Percentiles rank a stretch among this genome's conserved stretches.
Conservation (phyloP, 2,329 filamentous ascomycete species). For the Penicillium oxalicum region DNA sequence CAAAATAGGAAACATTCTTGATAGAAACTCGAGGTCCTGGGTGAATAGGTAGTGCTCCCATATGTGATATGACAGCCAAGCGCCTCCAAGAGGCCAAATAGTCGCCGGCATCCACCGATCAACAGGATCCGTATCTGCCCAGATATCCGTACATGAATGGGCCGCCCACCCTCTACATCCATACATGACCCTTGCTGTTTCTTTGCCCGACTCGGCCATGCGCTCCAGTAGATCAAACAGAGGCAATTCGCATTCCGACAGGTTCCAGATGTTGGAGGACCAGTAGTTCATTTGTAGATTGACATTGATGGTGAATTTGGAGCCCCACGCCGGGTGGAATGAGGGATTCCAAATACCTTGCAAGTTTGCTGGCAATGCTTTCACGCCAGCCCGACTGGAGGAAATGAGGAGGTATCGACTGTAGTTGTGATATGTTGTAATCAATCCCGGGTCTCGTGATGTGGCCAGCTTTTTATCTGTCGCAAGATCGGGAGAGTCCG, state of each 20-base stretch:
- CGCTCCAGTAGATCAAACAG: constrained; percentile 40
- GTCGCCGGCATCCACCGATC: constrained; percentile 39
- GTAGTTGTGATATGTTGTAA: constrained; percentile 50
- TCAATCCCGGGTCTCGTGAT: constrained; percentile 47
- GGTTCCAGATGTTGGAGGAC: constrained; percentile 48
- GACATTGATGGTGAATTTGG: constrained; percentile 55
- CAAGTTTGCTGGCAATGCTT: constrained; percentile 50
- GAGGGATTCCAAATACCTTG: constrained; percentile 53
- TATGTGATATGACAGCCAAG: constrained; percentile 58
- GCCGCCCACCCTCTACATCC: constrained; percentile 51
- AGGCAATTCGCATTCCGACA: constrained; percentile 39
- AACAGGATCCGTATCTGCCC: constrained; percentile 51
- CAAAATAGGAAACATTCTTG: constrained; percentile 20
- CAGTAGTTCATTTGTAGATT: constrained; percentile 61
- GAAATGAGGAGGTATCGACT: constrained; percentile 51
- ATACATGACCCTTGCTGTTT: constrained; percentile 51
- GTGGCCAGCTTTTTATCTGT: constrained; percentile 27
- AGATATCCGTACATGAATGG: constrained; percentile 55
- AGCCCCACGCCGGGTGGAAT: constrained; percentile 46
- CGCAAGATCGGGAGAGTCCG: constrained; percentile 19
- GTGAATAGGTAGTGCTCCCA: constrained; percentile 54
- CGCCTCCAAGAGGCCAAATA: constrained; percentile 42
- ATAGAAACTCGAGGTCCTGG: constrained; percentile 16
- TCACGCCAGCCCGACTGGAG: constrained; percentile 43
- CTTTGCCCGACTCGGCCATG: constrained; percentile 37